These are phyloP conservation scores for Mimosa bimucronata DNA, from an alignment of 306 rosid species.

Conservation along the genomic window DNA sequence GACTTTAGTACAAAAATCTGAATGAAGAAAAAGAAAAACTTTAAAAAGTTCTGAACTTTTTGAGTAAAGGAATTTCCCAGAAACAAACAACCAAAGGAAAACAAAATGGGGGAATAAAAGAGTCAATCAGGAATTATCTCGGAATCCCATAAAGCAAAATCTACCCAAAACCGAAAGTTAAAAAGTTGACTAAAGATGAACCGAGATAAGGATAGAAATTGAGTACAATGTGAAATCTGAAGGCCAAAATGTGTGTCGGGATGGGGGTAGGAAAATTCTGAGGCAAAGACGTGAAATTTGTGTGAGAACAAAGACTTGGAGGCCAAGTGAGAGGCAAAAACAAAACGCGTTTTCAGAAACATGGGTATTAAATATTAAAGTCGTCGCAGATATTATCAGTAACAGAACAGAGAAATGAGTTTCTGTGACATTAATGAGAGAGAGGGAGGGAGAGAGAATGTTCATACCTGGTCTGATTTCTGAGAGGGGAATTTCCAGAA, in stretches of 20 bases:
- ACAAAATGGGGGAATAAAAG: neutral
- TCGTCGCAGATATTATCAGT: neutral
- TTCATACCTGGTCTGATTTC: conserved; percentile 39
- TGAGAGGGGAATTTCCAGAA: conserved; percentile 38
- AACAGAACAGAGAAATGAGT: neutral
- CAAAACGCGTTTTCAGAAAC: conserved; percentile 73
- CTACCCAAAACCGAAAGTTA: neutral
- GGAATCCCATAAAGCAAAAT: conserved; percentile 34
- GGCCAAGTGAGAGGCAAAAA: conserved; percentile 34
- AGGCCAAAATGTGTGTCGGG: conserved; percentile 21
- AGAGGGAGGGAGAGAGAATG: neutral
- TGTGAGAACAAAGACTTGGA: conserved; percentile 46
- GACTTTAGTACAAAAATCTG: conserved; percentile 4
- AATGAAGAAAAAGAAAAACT: neutral
- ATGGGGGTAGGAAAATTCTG: neutral
- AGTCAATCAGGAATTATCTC: neutral
- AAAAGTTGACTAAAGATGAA: conserved; percentile 12
- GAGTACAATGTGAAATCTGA: neutral
- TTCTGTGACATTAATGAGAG: conserved; percentile 1
- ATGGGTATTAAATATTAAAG: neutral
- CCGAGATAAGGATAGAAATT: neutral
- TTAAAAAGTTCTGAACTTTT: conserved; percentile 22
- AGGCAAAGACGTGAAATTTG: conserved; percentile 22
- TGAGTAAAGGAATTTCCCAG: neutral
- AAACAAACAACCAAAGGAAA: neutral